These are phyloP conservation scores for Mycena crocata DNA, from an alignment of 768 basidiomycete genomes.

Conservation along the genomic window DNA sequence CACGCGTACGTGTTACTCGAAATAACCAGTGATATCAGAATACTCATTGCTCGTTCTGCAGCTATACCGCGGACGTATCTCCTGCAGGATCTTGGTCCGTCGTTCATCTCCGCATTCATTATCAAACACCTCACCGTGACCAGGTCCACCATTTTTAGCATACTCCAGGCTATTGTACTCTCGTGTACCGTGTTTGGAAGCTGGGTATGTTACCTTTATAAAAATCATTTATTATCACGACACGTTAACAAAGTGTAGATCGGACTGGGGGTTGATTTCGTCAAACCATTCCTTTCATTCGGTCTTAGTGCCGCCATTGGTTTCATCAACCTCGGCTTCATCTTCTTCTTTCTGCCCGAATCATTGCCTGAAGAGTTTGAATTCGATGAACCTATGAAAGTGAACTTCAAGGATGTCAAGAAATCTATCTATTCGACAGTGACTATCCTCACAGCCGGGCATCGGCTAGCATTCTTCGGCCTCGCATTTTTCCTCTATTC, in stretches of 20 bases:
- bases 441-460: constrained; percentile 4
- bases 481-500: constrained; percentile 30
- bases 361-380: constrained; percentile 26
- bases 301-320: constrained; percentile 14
- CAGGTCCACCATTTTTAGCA: constrained; percentile 29
- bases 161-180: constrained; percentile 28
- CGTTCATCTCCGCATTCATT: not conserved
- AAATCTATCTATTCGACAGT: constrained; percentile 24
- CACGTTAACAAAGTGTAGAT: constrained; percentile 12
- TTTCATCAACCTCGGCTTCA: constrained; percentile 15
- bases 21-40: not conserved
- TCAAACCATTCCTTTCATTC: constrained; percentile 26
- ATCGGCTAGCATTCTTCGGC: constrained; percentile 21
- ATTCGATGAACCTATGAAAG: constrained; percentile 19
- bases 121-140: not conserved
- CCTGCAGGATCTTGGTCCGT: constrained; percentile 31
- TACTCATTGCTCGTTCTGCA: constrained; percentile 1
- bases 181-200: constrained; percentile 23
- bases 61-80: constrained; percentile 30
- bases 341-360: constrained; percentile 32
- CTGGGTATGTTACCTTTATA: constrained; percentile 7
- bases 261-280: constrained; percentile 19
- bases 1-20: constrained; percentile 19
- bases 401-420: constrained; percentile 20
- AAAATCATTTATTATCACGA: not conserved